A percentile compares a stretch with the other conserved stretches of the same genome.
These are phyloP conservation scores for Ammopiptanthus mongolicus DNA, from an alignment of 306 rosid species.

Conservation along the genomic window DNA sequence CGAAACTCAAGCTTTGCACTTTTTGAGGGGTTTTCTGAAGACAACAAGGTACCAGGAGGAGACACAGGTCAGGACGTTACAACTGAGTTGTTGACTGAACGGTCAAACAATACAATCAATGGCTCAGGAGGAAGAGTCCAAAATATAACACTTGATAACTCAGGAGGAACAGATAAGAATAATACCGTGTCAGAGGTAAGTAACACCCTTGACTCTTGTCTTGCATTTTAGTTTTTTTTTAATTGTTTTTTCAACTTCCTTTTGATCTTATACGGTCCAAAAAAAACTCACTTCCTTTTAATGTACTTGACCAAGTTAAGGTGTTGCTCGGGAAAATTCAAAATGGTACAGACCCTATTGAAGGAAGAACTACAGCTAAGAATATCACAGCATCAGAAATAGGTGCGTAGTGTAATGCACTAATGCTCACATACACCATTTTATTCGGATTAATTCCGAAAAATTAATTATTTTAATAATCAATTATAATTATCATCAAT, in stretches of 20 bases:
- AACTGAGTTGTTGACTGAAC: too few relatives aligned
- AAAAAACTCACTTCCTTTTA: not conserved
- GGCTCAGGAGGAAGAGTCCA: too few relatives aligned
- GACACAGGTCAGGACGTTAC: not conserved
- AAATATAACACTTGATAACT: too few relatives aligned
- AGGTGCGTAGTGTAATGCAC: not conserved
- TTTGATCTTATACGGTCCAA: too few relatives aligned
- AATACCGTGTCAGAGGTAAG: not conserved
- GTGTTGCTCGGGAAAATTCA: not conserved
- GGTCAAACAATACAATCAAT: too few relatives aligned
- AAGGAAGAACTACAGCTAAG: not conserved
- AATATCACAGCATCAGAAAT: not conserved
- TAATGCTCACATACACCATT: not conserved
- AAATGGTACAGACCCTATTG: not conserved
- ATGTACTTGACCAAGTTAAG: not conserved
- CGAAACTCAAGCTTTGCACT: not conserved
- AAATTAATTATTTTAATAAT: too few relatives aligned
- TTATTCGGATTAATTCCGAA: too few relatives aligned
- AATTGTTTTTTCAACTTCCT: not conserved
- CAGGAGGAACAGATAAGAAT: not conserved
- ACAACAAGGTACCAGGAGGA: not conserved
- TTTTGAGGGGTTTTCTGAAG: slow-evolving; percentile 7
- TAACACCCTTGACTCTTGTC: not conserved
- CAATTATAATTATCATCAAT: too few relatives aligned
- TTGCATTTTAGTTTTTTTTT: not conserved